Conservation (phyloP, 176 grass and related monocot genomes). For the Tillandsia fasciculata region DNA sequence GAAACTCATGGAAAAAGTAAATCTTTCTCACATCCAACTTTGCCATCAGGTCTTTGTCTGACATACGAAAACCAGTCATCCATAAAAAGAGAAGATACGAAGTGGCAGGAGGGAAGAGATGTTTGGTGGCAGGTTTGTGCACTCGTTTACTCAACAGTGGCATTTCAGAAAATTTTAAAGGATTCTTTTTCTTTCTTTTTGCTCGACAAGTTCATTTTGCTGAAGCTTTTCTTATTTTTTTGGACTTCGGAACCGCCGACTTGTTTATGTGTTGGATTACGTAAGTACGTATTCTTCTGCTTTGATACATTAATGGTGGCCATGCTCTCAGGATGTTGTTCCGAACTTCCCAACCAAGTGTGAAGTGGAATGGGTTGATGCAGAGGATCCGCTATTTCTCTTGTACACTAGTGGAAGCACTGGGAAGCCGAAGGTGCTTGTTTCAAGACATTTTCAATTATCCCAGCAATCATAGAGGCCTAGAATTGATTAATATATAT, state of each 20-base stretch:
- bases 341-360: conserved; percentile 68
- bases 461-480: not conserved
- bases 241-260: not conserved
- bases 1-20: not conserved
- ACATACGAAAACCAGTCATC: conserved; percentile 69
- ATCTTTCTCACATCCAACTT: conserved; percentile 3
- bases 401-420: conserved; percentile 98
- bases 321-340: conserved; percentile 54
- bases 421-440: conserved; percentile 84
- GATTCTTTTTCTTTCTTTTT: not conserved
- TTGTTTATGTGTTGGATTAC: conserved; percentile 9
- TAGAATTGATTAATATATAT: conserved; percentile 21
- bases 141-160: not conserved
- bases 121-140: conserved; percentile 87
- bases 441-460: not conserved
- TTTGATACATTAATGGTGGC: not conserved
- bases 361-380: conserved; percentile 94
- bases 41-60: conserved; percentile 64
- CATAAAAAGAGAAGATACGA: conserved; percentile 67
- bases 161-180: not conserved
- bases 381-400: conserved; percentile 97
- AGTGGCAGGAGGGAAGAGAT: conserved; percentile 64
- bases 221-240: not conserved
- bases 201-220: not conserved
- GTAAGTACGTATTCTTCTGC: not conserved